phyloP scores from a whole-genome alignment of 2,329 filamentous ascomycete species.

The Rutstroemia sp. region DNA sequence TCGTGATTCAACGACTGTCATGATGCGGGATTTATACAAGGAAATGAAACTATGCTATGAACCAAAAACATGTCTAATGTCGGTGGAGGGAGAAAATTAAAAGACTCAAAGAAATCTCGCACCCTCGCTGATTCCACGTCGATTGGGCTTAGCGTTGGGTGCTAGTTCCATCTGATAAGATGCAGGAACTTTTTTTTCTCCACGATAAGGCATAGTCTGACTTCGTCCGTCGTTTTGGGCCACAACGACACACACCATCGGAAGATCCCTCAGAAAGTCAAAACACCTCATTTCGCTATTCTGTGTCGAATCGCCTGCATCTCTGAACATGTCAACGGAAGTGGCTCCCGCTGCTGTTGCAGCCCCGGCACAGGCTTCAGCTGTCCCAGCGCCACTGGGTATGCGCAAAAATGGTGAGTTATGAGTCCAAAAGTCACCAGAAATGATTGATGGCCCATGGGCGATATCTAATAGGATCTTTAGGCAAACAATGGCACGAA shows the following conservation, averaged over 20 bases:
- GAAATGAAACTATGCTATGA: too few species aligned
- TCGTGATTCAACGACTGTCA: too few species aligned
- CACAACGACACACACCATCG: not conserved
- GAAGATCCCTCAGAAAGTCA: not conserved
- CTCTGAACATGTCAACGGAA: conserved; percentile 22
- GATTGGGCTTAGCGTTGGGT: not conserved
- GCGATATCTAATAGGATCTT: conserved; percentile 13
- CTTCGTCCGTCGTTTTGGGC: not conserved
- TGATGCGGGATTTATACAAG: too few species aligned
- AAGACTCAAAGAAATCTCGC: not conserved
- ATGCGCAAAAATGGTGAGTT: conserved; percentile 75
- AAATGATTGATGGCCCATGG: not conserved
- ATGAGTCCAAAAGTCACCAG: not conserved
- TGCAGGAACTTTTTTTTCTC: not conserved
- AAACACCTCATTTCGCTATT: not conserved
- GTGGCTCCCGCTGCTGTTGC: conserved; percentile 9
- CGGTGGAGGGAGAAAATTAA: not conserved
- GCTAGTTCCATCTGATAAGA: not conserved
- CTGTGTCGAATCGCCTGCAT: not conserved
- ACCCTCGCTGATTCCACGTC: not conserved
- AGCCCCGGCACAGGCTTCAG: not conserved
- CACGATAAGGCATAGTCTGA: not conserved
- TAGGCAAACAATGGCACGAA: conserved; percentile 93
- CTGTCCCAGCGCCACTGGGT: conserved; percentile 33
- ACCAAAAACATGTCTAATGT: too few species aligned